phyloP scores from a whole-genome alignment of 106 monocot species.

The Apostasia shenzhenica region DNA sequence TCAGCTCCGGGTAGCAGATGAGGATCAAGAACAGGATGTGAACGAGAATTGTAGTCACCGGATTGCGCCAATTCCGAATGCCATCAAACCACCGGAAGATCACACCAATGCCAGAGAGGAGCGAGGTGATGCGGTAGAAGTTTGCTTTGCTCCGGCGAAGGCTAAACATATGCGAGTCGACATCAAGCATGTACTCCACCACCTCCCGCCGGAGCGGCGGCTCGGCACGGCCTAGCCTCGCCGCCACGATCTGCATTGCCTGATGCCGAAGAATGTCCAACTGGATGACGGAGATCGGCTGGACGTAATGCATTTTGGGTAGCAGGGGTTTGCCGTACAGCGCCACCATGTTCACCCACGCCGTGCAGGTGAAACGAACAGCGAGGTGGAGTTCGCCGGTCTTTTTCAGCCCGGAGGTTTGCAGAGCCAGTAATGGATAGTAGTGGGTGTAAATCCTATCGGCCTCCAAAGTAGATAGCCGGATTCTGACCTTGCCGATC shows the following conservation, averaged over 20 bases:
- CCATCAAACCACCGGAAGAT: constrained; percentile 32
- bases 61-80: constrained; percentile 48
- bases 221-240: constrained; percentile 34
- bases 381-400: constrained; percentile 51
- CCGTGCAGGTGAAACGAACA: constrained; percentile 49
- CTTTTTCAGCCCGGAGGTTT: constrained; percentile 47
- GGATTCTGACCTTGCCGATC: constrained; percentile 50
- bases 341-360: constrained; percentile 48
- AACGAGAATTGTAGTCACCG: constrained; percentile 35
- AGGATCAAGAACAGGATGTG: constrained; percentile 47
- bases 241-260: constrained; percentile 51
- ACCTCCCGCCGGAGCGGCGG: constrained; percentile 43
- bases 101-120: constrained; percentile 21
- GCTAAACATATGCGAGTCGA: constrained; percentile 52
- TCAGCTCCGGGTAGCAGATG: constrained; percentile 47
- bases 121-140: constrained; percentile 37
- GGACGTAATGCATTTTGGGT: constrained; percentile 52
- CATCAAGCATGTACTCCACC: constrained; percentile 56
- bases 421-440: constrained; percentile 42
- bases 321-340: constrained; percentile 38
- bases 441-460: constrained; percentile 46
- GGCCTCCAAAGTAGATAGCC: constrained; percentile 42
- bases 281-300: constrained; percentile 42
- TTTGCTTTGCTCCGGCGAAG: constrained; percentile 52
- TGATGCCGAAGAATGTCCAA: constrained; percentile 38